Percentiles rank a stretch among this genome's conserved stretches.
phyloP scores from a whole-genome alignment of 352 stramenopile genomes.

The Globisporangium nunn region DNA sequence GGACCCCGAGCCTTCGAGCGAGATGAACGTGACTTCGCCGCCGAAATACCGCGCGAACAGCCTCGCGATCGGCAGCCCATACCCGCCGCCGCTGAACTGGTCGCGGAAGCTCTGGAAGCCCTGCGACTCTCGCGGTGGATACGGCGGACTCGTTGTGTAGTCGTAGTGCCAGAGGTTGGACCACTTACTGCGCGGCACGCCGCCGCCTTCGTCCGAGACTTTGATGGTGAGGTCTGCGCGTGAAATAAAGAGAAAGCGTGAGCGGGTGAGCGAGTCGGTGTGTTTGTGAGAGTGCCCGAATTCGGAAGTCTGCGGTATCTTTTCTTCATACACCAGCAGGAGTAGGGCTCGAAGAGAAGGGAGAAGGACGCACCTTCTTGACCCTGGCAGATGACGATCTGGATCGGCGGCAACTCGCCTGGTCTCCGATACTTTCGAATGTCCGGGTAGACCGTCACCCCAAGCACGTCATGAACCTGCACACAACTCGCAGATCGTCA shows the following conservation, averaged over 20 bases:
- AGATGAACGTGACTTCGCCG: constrained; percentile 97
- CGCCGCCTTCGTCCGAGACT: constrained; percentile 96
- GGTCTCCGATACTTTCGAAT: constrained; percentile 56
- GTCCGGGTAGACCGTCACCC: constrained; percentile 74
- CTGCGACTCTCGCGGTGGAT: constrained; percentile 44
- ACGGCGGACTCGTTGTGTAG: constrained; percentile 94
- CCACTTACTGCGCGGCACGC: constrained; percentile 95
- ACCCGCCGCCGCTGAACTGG: constrained; percentile 93
- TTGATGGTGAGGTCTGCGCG: constrained; percentile 93
- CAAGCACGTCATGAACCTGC: constrained; percentile 38
- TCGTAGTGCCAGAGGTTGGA: constrained; percentile 97
- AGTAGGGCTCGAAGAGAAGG: not conserved
- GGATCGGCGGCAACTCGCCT: constrained; percentile 85
- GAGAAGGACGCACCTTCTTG: constrained; percentile 41
- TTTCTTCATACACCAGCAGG: not conserved
- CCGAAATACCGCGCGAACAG: constrained; percentile 98
- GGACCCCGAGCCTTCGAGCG: constrained; percentile 97
- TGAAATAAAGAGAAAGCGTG: too few relatives aligned
- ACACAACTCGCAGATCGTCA: not conserved
- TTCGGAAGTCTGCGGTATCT: too few relatives aligned
- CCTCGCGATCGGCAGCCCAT: constrained; percentile 89
- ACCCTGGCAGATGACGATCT: constrained; percentile 97
- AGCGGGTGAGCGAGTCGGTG: too few relatives aligned
- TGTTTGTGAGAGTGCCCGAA: too few relatives aligned
- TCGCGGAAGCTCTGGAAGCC: constrained; percentile 72